Evolutionary conservation across 177 flowering plant species (phyloP), one percentile per base, ranked within the genome.

Genomic region (Vitis hybrid): DNA sequence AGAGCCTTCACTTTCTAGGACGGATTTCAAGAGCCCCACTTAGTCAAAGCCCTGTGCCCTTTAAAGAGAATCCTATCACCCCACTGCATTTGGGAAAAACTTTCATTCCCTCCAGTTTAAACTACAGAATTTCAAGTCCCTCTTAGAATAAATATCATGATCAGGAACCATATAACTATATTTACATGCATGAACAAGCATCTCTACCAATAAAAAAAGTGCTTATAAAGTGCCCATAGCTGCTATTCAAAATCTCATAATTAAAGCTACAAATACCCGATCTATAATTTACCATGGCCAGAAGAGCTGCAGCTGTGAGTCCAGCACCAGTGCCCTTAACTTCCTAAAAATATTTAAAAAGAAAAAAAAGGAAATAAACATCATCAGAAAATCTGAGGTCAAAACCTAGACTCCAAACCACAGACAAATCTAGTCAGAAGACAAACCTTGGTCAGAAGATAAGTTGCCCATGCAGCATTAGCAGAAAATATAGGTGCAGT

Each of bases 401-500:
- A 48, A 22, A 7, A 22, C 14, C 15, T 15, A 31, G 49, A 49
- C 21, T 58, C 15, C 5, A 68, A 7, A 60, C 14, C 70, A n/a
- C 53, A 60, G 31, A 72, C 29, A 0, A 33, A 64, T 59, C 64
- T 60, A 26, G 51, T 4, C 51, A 64, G 62, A 72, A 62, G 55
- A 72, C 64, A 68, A 73, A 95, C 98, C 99, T 93, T 93, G 31
- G 99, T 90, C 72, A 95, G 75, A 78, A 93, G 95, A 79, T 85
- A 93, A 56, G 98, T 88, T 19, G 99, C 97, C 99, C 99, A 95
- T 70, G 99, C 84, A 68, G 99, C 98, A 83, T 76, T 76, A 21
- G 99, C 98, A 21, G 99, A 96, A 81, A 93, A 96, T 71, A 92
- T 76, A 48, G 99, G 99, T 66, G 99, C 99, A 67, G 99, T 96